Base-by-base conservation (phyloP, 352 stramenopile species). In the Elongisporangium anandrum region DNA sequence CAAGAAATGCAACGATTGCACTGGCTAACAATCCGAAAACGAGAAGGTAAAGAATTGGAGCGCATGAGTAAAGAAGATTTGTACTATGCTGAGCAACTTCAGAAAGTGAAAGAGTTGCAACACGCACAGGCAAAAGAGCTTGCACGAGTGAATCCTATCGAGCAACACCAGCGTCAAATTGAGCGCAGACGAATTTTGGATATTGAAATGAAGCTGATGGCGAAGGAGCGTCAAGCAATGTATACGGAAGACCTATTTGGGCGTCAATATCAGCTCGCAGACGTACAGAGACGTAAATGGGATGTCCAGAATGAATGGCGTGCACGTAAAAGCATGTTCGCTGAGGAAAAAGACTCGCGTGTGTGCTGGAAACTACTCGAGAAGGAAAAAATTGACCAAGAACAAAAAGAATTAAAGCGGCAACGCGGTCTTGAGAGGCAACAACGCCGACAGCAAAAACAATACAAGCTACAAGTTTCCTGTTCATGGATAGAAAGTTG, bases 41-140 rank as follows among this genome's bases (percentile, higher is more conserved):
- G 56, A 20, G 68, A 81, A 60, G 52, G 22, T 15, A 55, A 64
- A 2, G 79, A 89, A 50, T 51, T 69, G 17, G 63, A 73, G 22
- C 60, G 54, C 38, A 85, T 90, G 79, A 56, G 52, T 38, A 65
- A 62, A 39, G 81, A 90, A 48, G 81, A 90, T 52, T 20, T 75
- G 3, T 88, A 79, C 45, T 88, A 85, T 20, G 75, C 73, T 5
- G 63, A 81, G 24, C 75, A 70, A 12, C 75, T 88, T 7, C 47
- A 82, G 34, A 61, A 65, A 12, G 63, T 50, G 16, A 79, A 88
- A 21, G 67, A 72, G 16, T 56, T 66, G 9, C 59, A 72, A 22
- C 50, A 59, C 0, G 60, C 73, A 4, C 63, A 67, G 4, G 50
- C 64, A 38, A 63, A 66, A 34, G 55, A 63, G 12, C 41, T 22